Conservation (phyloP, 2,329 filamentous ascomycete species). For the Fusarium sp. region DNA sequence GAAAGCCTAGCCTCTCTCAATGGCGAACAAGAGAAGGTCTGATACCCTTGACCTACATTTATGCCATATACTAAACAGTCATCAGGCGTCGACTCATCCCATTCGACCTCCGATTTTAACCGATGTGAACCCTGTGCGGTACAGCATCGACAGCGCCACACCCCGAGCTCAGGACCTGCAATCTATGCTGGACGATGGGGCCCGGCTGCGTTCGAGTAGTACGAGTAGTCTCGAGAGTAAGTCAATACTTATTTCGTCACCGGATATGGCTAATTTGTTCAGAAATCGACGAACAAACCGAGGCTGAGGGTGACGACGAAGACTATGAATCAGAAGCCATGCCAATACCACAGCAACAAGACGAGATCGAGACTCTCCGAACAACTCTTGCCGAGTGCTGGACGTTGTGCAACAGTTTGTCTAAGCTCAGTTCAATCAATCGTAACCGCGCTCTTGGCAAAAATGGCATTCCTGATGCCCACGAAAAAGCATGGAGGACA, state of each 20-base stretch:
- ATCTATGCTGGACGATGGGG: slow-evolving; percentile 70
- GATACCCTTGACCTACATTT: neutral
- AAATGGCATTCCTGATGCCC: slow-evolving; percentile 76
- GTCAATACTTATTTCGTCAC: slow-evolving; percentile 31
- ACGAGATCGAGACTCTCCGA: slow-evolving; percentile 74
- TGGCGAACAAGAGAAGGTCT: slow-evolving; percentile 39
- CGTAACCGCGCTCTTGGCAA: slow-evolving; percentile 81
- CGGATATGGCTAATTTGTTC: slow-evolving; percentile 19
- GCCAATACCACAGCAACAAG: slow-evolving; percentile 57
- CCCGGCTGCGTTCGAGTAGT: slow-evolving; percentile 70
- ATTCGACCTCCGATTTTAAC: slow-evolving; percentile 79
- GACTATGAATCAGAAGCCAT: slow-evolving; percentile 58
- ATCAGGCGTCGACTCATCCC: slow-evolving; percentile 46
- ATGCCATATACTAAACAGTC: slow-evolving; percentile 5
- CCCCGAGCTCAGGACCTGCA: slow-evolving; percentile 85
- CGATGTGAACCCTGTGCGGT: slow-evolving; percentile 71
- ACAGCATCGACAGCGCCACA: slow-evolving; percentile 75
- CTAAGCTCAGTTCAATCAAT: slow-evolving; percentile 84
- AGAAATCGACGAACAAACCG: slow-evolving; percentile 67
- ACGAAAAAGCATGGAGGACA: slow-evolving; percentile 90
- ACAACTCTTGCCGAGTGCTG: slow-evolving; percentile 88
- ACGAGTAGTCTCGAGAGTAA: slow-evolving; percentile 82
- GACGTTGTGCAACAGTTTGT: slow-evolving; percentile 92
- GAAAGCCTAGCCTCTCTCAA: slow-evolving; percentile 43
- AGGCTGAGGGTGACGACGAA: slow-evolving; percentile 64